Evolutionary conservation across 2,329 filamentous ascomycete species (phyloP).

Genomic region (Paecilomyces sp.): DNA sequence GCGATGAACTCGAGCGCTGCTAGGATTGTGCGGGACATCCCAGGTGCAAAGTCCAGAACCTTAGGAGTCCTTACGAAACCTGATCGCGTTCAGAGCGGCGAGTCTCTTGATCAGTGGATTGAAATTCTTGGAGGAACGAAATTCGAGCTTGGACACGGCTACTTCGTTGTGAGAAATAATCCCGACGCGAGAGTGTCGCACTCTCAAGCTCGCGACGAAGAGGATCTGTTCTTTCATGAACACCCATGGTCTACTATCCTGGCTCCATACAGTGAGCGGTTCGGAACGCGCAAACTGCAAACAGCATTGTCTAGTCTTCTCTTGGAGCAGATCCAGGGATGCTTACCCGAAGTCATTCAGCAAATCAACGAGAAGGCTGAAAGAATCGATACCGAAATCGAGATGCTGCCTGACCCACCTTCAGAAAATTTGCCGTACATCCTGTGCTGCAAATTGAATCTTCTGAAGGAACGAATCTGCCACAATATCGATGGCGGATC

Average conservation of each 20-base stretch:
- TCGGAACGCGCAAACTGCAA: slow-evolving; percentile 49
- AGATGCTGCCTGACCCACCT: slow-evolving; percentile 59
- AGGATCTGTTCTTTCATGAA: slow-evolving; percentile 44
- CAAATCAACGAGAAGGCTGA: slow-evolving; percentile 43
- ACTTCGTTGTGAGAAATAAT: slow-evolving; percentile 65
- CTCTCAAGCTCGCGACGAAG: slow-evolving; percentile 40
- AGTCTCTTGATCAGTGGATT: slow-evolving; percentile 52
- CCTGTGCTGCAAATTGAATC: slow-evolving; percentile 53
- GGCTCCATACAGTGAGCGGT: slow-evolving; percentile 32
- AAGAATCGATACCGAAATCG: slow-evolving; percentile 49
- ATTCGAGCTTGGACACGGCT: slow-evolving; percentile 64
- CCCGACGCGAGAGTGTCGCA: slow-evolving; percentile 40
- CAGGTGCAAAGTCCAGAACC: slow-evolving; percentile 51
- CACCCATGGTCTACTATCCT: slow-evolving; percentile 42
- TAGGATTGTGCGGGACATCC: slow-evolving; percentile 51
- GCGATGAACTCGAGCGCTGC: slow-evolving; percentile 68
- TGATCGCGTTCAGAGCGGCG: slow-evolving; percentile 56
- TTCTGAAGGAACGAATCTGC: slow-evolving; percentile 50
- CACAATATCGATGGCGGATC: slow-evolving; percentile 47
- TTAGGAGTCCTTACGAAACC: slow-evolving; percentile 81
- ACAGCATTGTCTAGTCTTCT: slow-evolving; percentile 42
- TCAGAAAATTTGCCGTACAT: slow-evolving; percentile 57
- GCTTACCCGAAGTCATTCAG: slow-evolving; percentile 24
- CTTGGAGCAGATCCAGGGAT: slow-evolving; percentile 38
- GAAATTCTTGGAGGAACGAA: slow-evolving; percentile 56